Evolutionary conservation across 2,329 filamentous ascomycete species (phyloP).

Genomic region (Neonectria sp.): DNA sequence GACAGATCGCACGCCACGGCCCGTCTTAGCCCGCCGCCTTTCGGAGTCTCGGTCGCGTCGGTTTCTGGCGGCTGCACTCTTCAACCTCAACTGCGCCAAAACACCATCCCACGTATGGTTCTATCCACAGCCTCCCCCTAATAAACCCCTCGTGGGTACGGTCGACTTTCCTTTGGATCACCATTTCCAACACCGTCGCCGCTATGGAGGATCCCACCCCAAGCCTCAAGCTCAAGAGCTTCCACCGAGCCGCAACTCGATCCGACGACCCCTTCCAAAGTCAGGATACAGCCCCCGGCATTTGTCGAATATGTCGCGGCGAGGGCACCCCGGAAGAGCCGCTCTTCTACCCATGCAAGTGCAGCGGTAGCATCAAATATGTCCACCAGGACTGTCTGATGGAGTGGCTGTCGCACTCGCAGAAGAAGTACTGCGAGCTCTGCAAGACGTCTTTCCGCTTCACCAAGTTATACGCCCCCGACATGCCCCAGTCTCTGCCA

Average conservation of each 20-base stretch:
- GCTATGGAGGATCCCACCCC: conserved; percentile 47
- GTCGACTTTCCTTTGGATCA: conserved; percentile 40
- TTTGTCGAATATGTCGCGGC: conserved; percentile 96
- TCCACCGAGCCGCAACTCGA: conserved; percentile 43
- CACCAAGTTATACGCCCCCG: conserved; percentile 95
- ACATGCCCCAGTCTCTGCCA: conserved; percentile 91
- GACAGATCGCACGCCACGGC: conserved; percentile 16
- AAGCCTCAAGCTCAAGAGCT: conserved; percentile 42
- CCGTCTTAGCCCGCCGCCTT: conserved; percentile 15
- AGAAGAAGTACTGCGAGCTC: conserved; percentile 99
- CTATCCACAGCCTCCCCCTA: conserved; percentile 25
- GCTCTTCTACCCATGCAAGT: conserved; percentile 98
- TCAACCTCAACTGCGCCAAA: conserved; percentile 28
- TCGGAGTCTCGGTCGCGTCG: conserved; percentile 19
- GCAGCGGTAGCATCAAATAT: conserved; percentile 98
- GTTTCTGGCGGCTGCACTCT: conserved; percentile 12
- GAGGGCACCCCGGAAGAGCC: conserved; percentile 88
- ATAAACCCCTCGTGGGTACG: conserved; percentile 51
- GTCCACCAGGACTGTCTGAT: conserved; percentile 98
- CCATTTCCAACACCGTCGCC: conserved; percentile 27
- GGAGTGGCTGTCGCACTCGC: conserved; percentile 98
- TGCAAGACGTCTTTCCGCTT: conserved; percentile 99
- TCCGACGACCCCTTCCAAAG: conserved; percentile 47
- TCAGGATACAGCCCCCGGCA: conserved; percentile 71
- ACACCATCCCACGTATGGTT: conserved; percentile 42